Evolutionary conservation across 805 yeast species (phyloP).

Genomic region (Nakazawaea populi): DNA sequence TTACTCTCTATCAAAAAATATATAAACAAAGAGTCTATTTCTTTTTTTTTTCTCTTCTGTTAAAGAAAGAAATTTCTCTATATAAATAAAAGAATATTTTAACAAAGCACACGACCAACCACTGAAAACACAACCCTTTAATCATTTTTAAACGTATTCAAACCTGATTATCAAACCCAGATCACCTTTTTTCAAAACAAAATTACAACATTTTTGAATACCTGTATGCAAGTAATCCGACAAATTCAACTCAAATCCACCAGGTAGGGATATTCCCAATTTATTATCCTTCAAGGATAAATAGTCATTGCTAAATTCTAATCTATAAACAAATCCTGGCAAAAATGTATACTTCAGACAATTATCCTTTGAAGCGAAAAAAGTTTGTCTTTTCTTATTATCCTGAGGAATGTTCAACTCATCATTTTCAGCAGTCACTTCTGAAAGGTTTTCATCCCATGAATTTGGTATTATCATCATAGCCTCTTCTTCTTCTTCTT

Average conservation of each 20-base stretch:
- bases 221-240: conserved; percentile 7
- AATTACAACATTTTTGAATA: conserved; percentile 6
- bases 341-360: conserved; percentile 35
- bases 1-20: not conserved
- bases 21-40: not conserved
- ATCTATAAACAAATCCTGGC: conserved; percentile 8
- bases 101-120: not conserved
- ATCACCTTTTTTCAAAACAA: conserved; percentile 8
- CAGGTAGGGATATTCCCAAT: conserved; percentile 10
- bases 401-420: conserved; percentile 25
- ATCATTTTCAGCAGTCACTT: conserved; percentile 15
- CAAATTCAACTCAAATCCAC: conserved; percentile 13
- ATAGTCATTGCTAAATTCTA: conserved; percentile 11
- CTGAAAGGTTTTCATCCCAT: conserved; percentile 17
- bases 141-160: conserved; percentile 6
- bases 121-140: no score
- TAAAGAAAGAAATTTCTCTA: not conserved
- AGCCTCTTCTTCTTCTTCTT: conserved; percentile 11
- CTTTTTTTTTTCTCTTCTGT: not conserved
- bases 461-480: conserved; percentile 2
- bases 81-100: no score
- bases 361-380: conserved; percentile 32
- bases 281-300: conserved; percentile 11
- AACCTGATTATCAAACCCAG: conserved; percentile 6
- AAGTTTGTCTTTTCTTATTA: conserved; percentile 34